Conservation (phyloP, 192 early-diverging fungal genomes). For the Polychytrium aggregatum region DNA sequence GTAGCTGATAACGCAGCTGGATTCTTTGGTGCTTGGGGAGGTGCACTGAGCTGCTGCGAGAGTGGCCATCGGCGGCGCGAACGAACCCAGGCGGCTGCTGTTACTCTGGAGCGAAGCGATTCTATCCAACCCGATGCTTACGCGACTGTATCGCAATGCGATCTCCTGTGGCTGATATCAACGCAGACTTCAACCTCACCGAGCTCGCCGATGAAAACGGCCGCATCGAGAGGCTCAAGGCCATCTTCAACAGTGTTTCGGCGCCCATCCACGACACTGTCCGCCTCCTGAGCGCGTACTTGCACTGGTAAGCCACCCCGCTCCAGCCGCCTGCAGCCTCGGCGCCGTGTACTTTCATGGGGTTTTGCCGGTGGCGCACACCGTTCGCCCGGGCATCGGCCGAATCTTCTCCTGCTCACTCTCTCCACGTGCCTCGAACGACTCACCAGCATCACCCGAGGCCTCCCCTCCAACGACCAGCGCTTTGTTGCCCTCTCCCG, state of each 20-base stretch:
- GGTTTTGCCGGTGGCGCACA: no score
- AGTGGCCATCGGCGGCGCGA: no score
- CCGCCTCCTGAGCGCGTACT: conserved; percentile 14
- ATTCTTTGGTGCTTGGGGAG: no score
- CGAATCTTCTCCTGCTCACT: background rate
- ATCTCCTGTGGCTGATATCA: background rate
- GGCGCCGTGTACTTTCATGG: no score
- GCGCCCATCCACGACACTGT: conserved; percentile 20
- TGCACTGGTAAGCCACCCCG: conserved; percentile 12
- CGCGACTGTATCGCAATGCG: background rate
- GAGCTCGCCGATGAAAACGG: conserved; percentile 14
- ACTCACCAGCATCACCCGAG: conserved; percentile 1
- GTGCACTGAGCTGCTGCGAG: no score
- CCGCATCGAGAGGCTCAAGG: conserved; percentile 15
- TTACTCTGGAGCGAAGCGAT: no score
- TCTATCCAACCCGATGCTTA: background rate
- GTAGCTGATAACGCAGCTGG: no score
- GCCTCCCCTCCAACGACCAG: conserved; percentile 6
- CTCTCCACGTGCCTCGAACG: background rate
- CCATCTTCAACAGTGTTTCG: conserved; percentile 12
- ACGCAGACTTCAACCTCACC: background rate
- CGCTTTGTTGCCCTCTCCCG: conserved; percentile 10
- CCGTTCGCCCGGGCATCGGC: background rate
- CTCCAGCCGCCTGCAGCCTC: no score
- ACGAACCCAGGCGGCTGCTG: no score